Percentiles rank a stretch among this genome's conserved stretches.
phyloP scores from a whole-genome alignment of 495 filamentous ascomycete genomes.

The Xylaria flabelliformis region DNA sequence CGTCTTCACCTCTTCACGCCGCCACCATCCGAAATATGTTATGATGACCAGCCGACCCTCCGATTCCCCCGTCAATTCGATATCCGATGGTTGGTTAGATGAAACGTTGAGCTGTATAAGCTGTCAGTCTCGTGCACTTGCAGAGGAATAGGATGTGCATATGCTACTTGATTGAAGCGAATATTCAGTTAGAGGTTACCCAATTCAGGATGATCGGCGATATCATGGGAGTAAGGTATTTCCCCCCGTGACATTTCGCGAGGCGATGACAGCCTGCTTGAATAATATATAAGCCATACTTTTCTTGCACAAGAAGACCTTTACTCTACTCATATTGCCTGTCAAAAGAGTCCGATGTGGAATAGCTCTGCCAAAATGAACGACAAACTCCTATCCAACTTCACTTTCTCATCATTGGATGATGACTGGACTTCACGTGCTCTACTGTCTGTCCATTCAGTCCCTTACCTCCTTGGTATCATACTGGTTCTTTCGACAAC shows the following conservation, averaged over 20 bases:
- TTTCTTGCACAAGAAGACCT: background rate
- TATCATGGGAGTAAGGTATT: background rate
- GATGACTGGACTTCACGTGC: background rate
- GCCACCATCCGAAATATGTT: background rate
- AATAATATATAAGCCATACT: background rate
- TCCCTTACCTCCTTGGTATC: slow-evolving; percentile 18
- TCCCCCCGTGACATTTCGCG: background rate
- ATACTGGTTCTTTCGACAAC: slow-evolving; percentile 17
- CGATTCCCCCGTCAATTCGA: background rate
- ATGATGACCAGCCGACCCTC: slow-evolving; percentile 15
- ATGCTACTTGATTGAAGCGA: background rate
- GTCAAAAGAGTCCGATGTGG: background rate
- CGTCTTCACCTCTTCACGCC: background rate
- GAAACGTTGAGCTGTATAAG: background rate
- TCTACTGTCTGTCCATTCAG: background rate
- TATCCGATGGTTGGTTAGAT: background rate
- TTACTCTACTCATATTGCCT: background rate
- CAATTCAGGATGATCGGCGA: background rate
- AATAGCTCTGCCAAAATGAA: slow-evolving; percentile 19
- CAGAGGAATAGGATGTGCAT: background rate
- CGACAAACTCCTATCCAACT: slow-evolving; percentile 11
- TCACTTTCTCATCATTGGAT: background rate
- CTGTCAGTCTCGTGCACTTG: background rate
- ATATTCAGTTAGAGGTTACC: background rate
- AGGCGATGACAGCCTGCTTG: background rate